A percentile compares a stretch with the other conserved stretches of the same genome.
Evolutionary conservation across 345 rosid species (phyloP).

Genomic region (Pugionium cornutum): DNA sequence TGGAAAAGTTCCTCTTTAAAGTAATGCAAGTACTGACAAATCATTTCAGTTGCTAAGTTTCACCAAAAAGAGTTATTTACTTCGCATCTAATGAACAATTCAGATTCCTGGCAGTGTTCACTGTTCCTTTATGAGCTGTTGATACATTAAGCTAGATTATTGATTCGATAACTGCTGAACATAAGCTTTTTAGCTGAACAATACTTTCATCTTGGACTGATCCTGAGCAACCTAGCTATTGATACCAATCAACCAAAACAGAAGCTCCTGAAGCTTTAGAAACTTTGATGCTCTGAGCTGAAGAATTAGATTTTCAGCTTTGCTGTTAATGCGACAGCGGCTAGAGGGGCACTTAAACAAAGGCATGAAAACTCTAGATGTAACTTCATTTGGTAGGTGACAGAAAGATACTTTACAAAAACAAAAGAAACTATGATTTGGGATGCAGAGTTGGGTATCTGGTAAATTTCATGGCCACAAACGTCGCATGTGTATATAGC

Average conservation of each 20-base stretch:
- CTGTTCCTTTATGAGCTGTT: not conserved
- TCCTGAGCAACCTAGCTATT: too few relatives aligned
- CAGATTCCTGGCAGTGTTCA: conserved; percentile 2
- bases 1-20: not conserved
- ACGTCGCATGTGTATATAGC: conserved; percentile 98
- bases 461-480: conserved; percentile 93
- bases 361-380: conserved; percentile 94
- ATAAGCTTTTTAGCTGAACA: conserved; percentile 30
- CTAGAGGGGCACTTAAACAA: conserved; percentile 79
- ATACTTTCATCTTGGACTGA: conserved; percentile 97
- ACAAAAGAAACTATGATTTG: conserved; percentile 1
- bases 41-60: not conserved
- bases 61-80: not conserved
- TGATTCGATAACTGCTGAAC: not conserved
- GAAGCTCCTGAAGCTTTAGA: conserved; percentile 97
- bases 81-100: conserved; percentile 2
- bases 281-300: conserved; percentile 98
- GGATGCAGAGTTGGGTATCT: conserved; percentile 49
- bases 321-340: conserved; percentile 62
- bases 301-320: conserved; percentile 84
- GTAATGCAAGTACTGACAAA: not conserved
- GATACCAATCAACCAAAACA: not conserved
- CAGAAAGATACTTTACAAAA: conserved; percentile 16
- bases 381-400: conserved; percentile 55
- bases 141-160: not conserved